phyloP scores from a whole-genome alignment of 176 grass and related monocot genomes.

The barley (Hordeum vulgare) region DNA sequence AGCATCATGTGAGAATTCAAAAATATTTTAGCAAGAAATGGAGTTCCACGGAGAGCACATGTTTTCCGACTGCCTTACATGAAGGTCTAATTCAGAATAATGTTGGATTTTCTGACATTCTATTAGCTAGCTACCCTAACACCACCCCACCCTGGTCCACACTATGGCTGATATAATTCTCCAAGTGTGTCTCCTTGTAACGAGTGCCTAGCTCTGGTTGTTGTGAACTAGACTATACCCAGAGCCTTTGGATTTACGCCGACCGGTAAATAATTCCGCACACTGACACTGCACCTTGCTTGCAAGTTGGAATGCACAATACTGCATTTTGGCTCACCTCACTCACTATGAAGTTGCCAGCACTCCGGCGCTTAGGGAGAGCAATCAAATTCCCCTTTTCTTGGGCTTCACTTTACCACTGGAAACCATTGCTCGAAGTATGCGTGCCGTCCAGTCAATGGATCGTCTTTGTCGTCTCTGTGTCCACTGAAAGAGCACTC shows the following conservation, averaged over 20 bases:
- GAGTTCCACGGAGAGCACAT: background rate
- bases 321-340: constrained; percentile 6
- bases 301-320: constrained; percentile 26
- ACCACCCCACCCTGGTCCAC: constrained; percentile 5
- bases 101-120: background rate
- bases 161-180: constrained; percentile 29
- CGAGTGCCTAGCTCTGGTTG: constrained; percentile 28
- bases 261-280: constrained; percentile 22
- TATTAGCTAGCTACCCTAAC: background rate
- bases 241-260: constrained; percentile 42
- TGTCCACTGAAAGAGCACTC: constrained; percentile 27
- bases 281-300: background rate
- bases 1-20: background rate
- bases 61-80: background rate
- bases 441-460: constrained; percentile 28
- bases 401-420: constrained; percentile 37
- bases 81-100: background rate
- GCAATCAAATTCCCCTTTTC: constrained; percentile 11
- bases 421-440: constrained; percentile 27
- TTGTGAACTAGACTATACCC: constrained; percentile 18
- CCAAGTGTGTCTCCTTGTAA: constrained; percentile 25
- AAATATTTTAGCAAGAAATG: background rate
- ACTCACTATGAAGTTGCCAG: constrained; percentile 12
- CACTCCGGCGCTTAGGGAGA: background rate
- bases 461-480: constrained; percentile 27